Conservation (phyloP, 2,329 filamentous ascomycete genomes). For the Myriangium duriaei region DNA sequence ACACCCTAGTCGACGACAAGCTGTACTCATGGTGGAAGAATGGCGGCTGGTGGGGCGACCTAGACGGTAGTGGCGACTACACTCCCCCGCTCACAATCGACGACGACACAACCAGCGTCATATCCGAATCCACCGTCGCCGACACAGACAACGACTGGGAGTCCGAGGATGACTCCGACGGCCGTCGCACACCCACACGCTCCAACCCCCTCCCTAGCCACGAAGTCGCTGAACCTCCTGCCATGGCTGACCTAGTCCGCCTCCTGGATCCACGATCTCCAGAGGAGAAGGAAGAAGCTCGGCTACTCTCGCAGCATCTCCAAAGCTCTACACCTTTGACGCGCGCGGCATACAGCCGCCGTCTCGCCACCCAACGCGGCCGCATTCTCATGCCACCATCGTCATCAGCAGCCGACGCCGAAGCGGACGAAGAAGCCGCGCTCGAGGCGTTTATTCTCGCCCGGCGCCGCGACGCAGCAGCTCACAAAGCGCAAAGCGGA, state of each 20-base stretch:
- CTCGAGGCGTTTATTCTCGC: slow-evolving; percentile 48
- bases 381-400: slow-evolving; percentile 43
- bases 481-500: slow-evolving; percentile 11
- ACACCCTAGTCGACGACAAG: slow-evolving; percentile 57
- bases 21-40: slow-evolving; percentile 76
- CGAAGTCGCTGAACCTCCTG: slow-evolving; percentile 25
- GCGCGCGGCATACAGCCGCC: slow-evolving; percentile 59
- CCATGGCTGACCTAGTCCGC: slow-evolving; percentile 55
- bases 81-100: slow-evolving; percentile 41
- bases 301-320: slow-evolving; percentile 68
- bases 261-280: slow-evolving; percentile 68
- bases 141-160: slow-evolving; percentile 29
- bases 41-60: slow-evolving; percentile 73
- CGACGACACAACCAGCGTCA: slow-evolving; percentile 61
- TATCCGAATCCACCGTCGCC: slow-evolving; percentile 50
- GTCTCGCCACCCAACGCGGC: slow-evolving; percentile 56
- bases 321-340: slow-evolving; percentile 62
- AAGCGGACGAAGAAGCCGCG: slow-evolving; percentile 45
- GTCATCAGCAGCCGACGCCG: slow-evolving; percentile 25
- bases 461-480: slow-evolving; percentile 37
- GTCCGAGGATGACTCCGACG: slow-evolving; percentile 36
- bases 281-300: slow-evolving; percentile 70
- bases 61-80: slow-evolving; percentile 73
- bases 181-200: slow-evolving; percentile 63
- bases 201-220: slow-evolving; percentile 46